phyloP scores from a whole-genome alignment of 371 early-diverging fungal genomes.

The Saksenaea vasiformis region DNA sequence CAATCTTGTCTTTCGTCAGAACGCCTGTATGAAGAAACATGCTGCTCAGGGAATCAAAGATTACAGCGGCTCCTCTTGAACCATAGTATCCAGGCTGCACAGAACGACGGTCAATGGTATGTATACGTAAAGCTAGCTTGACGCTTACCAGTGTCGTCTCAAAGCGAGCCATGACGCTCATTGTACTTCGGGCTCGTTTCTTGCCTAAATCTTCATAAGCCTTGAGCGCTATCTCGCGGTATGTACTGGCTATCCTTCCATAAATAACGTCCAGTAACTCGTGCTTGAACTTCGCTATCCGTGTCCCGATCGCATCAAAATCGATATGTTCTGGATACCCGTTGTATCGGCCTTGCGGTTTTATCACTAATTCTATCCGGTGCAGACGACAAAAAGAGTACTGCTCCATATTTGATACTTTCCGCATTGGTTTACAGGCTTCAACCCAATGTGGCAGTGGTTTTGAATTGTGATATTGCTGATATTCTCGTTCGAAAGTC shows the following conservation, averaged over 20 bases:
- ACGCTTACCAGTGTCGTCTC: constrained; percentile 34
- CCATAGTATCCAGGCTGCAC: constrained; percentile 69
- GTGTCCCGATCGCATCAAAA: constrained; percentile 26
- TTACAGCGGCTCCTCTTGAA: constrained; percentile 44
- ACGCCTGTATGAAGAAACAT: constrained; percentile 39
- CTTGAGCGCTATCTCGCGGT: constrained; percentile 23
- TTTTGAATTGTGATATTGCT: not conserved
- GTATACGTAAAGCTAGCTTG: not conserved
- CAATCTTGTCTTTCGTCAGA: constrained; percentile 30
- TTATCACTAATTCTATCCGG: constrained; percentile 33
- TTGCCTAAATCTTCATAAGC: constrained; percentile 35
- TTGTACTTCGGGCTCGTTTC: constrained; percentile 39
- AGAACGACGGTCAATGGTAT: not conserved
- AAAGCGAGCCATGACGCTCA: constrained; percentile 31
- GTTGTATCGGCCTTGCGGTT: constrained; percentile 36
- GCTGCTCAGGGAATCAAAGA: constrained; percentile 39
- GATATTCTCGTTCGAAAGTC: not conserved
- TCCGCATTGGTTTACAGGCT: not conserved
- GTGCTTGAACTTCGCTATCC: constrained; percentile 22
- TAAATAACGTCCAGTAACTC: constrained; percentile 39
- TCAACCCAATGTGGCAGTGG: not conserved
- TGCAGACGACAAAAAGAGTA: constrained; percentile 50
- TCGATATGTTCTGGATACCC: constrained; percentile 44
- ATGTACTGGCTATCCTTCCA: constrained; percentile 22
- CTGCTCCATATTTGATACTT: constrained; percentile 19